Evolutionary conservation across 306 rosid species (phyloP).

Genomic region (Dalbergia oliveri): DNA sequence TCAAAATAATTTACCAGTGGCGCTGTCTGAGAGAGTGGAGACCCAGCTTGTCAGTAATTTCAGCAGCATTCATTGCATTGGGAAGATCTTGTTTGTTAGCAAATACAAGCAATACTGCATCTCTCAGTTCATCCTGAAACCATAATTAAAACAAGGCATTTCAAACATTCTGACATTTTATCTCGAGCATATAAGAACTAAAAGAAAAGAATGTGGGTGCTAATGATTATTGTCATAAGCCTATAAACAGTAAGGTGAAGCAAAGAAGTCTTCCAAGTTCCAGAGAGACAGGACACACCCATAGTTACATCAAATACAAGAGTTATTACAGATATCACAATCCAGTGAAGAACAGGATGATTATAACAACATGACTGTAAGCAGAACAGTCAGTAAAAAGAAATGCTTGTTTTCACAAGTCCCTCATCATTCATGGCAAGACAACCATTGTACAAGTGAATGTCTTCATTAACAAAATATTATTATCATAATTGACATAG

Average conservation of each 20-base stretch:
- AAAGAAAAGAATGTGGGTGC: not conserved
- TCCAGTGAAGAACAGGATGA: not conserved
- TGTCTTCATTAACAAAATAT: constrained; percentile 1
- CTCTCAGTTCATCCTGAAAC: constrained; percentile 82
- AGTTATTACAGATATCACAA: not conserved
- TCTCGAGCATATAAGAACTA: not conserved
- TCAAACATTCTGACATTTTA: not conserved
- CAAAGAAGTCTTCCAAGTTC: constrained; percentile 27
- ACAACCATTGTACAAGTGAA: constrained; percentile 9
- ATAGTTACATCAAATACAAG: not conserved
- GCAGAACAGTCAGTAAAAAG: too few relatives aligned
- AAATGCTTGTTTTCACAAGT: not conserved
- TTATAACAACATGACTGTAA: not conserved
- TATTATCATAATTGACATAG: not conserved
- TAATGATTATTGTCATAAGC: not conserved
- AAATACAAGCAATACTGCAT: constrained; percentile 87
- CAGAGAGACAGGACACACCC: not conserved
- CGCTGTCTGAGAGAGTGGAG: constrained; percentile 93
- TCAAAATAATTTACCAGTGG: constrained; percentile 65
- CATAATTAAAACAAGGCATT: not conserved
- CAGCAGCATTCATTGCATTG: constrained; percentile 93
- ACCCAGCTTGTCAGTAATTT: constrained; percentile 90
- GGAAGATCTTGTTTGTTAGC: constrained; percentile 96
- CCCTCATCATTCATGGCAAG: not conserved
- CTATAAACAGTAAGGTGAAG: not conserved